Percentiles rank a stretch among this genome's conserved stretches.
These are phyloP conservation scores for Cercospora janseana DNA, from an alignment of 2,329 filamentous ascomycete species.

Conservation along the genomic window DNA sequence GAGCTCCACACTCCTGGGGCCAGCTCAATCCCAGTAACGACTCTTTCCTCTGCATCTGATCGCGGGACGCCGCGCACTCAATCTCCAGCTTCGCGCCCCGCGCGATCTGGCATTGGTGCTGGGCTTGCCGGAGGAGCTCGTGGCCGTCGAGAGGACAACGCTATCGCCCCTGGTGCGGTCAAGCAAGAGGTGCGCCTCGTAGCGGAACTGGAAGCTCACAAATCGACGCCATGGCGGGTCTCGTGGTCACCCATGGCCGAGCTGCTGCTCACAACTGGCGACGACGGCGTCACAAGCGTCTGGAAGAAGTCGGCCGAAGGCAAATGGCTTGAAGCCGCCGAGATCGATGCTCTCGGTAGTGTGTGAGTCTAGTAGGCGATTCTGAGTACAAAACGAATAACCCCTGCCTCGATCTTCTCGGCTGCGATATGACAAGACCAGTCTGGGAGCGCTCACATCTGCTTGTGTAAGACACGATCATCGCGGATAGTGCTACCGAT, in stretches of 20 bases:
- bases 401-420: too few relatives aligned
- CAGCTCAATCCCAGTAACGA: slow-evolving; percentile 21
- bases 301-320: slow-evolving; percentile 52
- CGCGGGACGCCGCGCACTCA: slow-evolving; percentile 15
- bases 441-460: too few relatives aligned
- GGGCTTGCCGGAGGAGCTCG: slow-evolving; percentile 49
- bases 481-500: too few relatives aligned
- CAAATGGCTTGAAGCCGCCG: slow-evolving; percentile 50
- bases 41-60: slow-evolving; percentile 22
- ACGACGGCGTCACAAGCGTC: slow-evolving; percentile 62
- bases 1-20: slow-evolving; percentile 62
- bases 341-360: slow-evolving; percentile 42
- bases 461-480: neutral
- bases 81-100: slow-evolving; percentile 21
- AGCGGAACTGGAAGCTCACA: slow-evolving; percentile 65
- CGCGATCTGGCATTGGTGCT: slow-evolving; percentile 52
- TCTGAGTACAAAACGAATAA: neutral
- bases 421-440: too few relatives aligned
- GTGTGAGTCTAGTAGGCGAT: neutral
- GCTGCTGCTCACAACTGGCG: slow-evolving; percentile 71
- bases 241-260: slow-evolving; percentile 63
- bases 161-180: slow-evolving; percentile 61
- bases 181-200: slow-evolving; percentile 63
- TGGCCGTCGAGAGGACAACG: slow-evolving; percentile 55
- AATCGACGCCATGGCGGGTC: slow-evolving; percentile 72